Conservation (phyloP, 805 yeast genomes). For the Lachancea kluyveri region DNA sequence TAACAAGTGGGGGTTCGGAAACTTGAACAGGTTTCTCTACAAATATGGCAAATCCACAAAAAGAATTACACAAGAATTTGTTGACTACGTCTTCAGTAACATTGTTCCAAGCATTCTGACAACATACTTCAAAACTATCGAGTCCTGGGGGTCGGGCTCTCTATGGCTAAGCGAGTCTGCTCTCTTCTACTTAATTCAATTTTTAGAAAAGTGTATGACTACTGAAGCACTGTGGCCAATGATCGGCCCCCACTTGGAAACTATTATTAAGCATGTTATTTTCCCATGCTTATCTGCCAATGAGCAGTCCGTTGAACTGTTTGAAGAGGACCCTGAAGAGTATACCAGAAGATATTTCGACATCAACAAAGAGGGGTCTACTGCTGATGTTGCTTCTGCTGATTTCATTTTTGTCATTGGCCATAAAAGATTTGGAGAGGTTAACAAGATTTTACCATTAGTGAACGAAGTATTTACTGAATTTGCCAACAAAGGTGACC, state of each 20-base stretch:
- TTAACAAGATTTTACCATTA: slow-evolving; percentile 50
- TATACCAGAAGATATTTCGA: slow-evolving; percentile 71
- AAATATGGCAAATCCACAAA: slow-evolving; percentile 49
- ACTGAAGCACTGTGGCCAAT: slow-evolving; percentile 53
- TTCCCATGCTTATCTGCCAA: slow-evolving; percentile 72
- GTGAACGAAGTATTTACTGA: slow-evolving; percentile 43
- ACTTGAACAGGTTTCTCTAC: slow-evolving; percentile 61
- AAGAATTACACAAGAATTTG: slow-evolving; percentile 42
- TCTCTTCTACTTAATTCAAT: slow-evolving; percentile 59
- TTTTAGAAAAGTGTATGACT: slow-evolving; percentile 55
- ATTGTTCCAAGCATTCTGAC: slow-evolving; percentile 67
- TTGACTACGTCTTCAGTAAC: slow-evolving; percentile 44
- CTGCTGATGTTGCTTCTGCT: slow-evolving; percentile 79
- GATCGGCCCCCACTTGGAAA: slow-evolving; percentile 58
- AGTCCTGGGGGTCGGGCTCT: slow-evolving; percentile 33
- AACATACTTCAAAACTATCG: slow-evolving; percentile 47
- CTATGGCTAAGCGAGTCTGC: slow-evolving; percentile 63
- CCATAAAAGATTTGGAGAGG: slow-evolving; percentile 46
- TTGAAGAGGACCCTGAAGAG: slow-evolving; percentile 78
- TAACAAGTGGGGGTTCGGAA: slow-evolving; percentile 87
- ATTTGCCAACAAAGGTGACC: slow-evolving; percentile 31
- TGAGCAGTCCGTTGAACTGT: slow-evolving; percentile 58
- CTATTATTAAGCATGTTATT: slow-evolving; percentile 60
- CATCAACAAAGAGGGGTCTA: slow-evolving; percentile 50
- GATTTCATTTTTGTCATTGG: slow-evolving; percentile 63